Conservation (phyloP, 1,139 yeast genomes). For the Yamadazyma pseudoaaseri region DNA sequence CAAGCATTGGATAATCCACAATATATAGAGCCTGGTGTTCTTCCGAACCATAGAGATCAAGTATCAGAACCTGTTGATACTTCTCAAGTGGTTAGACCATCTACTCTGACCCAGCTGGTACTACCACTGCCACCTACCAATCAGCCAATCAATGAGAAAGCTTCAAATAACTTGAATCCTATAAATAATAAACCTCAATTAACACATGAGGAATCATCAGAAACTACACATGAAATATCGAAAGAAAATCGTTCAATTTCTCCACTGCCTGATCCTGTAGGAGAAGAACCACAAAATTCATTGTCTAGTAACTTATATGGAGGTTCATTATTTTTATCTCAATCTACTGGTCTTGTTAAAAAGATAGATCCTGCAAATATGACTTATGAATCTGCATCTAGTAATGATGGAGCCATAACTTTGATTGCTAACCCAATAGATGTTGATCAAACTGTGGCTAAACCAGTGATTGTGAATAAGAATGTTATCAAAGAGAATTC, state of each 20-base stretch:
- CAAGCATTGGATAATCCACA: constrained; percentile 14
- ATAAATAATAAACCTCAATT: background rate
- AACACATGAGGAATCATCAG: background rate
- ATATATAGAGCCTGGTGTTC: constrained; percentile 4
- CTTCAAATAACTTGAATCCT: background rate
- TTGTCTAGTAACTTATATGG: constrained; percentile 36
- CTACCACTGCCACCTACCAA: background rate
- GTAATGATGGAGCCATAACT: constrained; percentile 30
- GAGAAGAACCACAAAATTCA: background rate
- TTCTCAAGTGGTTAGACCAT: background rate
- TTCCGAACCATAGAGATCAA: background rate
- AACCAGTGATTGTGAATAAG: constrained; percentile 36
- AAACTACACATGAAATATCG: background rate
- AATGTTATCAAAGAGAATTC: constrained; percentile 36
- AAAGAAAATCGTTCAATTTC: background rate
- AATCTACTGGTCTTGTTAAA: constrained; percentile 43
- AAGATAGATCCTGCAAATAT: constrained; percentile 27
- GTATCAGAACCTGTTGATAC: background rate
- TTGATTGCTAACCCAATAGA: constrained; percentile 36
- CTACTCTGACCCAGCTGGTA: background rate
- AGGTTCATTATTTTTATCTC: constrained; percentile 44
- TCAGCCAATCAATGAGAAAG: background rate
- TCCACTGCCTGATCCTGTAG: background rate
- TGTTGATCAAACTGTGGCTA: constrained; percentile 23
- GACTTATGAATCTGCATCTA: constrained; percentile 15